phyloP scores from a whole-genome alignment of 768 basidiomycete species.

The Lactarius psammicola region DNA sequence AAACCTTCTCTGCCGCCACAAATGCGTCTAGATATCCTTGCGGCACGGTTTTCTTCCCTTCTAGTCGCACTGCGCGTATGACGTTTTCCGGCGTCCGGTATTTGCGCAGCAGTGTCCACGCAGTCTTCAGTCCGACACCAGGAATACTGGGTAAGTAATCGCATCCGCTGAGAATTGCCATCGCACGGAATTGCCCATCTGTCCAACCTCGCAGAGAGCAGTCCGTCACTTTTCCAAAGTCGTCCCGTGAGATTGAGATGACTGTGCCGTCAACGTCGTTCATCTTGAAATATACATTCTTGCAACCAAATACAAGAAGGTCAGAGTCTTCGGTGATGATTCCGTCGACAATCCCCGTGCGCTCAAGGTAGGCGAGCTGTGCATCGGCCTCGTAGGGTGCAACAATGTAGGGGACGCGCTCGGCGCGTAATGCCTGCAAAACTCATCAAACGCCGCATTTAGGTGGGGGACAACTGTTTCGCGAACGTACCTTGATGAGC shows the following conservation, averaged over 20 bases:
- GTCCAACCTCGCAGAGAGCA: conserved; percentile 88
- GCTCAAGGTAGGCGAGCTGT: conserved; percentile 91
- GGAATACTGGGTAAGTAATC: conserved; percentile 90
- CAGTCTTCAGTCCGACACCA: conserved; percentile 93
- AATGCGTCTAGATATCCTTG: conserved; percentile 72
- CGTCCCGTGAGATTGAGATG: conserved; percentile 59
- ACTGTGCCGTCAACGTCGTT: conserved; percentile 67
- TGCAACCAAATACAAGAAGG: conserved; percentile 95
- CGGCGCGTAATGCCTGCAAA: conserved; percentile 76
- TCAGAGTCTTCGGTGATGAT: conserved; percentile 98
- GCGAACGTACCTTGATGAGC: conserved; percentile 79
- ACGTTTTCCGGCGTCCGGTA: conserved; percentile 86
- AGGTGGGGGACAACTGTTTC: too few species aligned
- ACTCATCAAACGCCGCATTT: conserved; percentile 4
- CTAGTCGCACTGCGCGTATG: conserved; percentile 67
- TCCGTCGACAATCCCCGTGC: conserved; percentile 75
- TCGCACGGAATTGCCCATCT: conserved; percentile 84
- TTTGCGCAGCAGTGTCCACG: conserved; percentile 75
- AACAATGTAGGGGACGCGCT: conserved; percentile 80
- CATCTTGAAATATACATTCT: conserved; percentile 89
- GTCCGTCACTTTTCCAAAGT: conserved; percentile 64
- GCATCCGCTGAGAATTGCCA: conserved; percentile 92
- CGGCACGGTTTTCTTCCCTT: conserved; percentile 84
- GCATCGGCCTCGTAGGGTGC: conserved; percentile 99
- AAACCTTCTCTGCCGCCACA: conserved; percentile 83